phyloP scores from a whole-genome alignment of 2,329 filamentous ascomycete species.

The Ciborinia camelliae region DNA sequence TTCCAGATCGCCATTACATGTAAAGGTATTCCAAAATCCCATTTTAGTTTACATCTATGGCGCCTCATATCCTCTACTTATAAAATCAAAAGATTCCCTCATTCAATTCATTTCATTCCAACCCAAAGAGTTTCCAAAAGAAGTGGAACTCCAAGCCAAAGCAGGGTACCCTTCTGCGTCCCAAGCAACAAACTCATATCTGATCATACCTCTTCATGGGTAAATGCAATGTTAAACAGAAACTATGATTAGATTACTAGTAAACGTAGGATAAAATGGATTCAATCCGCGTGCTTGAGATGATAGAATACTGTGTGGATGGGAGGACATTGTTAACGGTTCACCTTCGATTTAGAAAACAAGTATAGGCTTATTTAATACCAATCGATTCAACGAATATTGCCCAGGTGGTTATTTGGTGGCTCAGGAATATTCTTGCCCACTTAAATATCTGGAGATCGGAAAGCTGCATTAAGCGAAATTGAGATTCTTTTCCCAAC shows the following conservation, averaged over 20 bases:
- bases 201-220: accelerated
- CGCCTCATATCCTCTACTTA: no score
- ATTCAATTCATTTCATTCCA: neutral
- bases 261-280: no score
- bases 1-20: no score
- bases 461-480: neutral
- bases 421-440: neutral
- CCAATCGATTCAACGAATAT: no score
- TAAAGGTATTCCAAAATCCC: no score
- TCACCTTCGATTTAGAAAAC: neutral
- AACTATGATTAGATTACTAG: neutral
- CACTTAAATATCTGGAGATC: neutral
- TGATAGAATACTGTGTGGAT: no score
- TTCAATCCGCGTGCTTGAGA: neutral
- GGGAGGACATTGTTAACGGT: neutral
- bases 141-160: neutral
- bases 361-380: neutral
- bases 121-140: neutral
- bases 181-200: neutral
- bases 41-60: no score
- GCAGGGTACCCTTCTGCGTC: neutral
- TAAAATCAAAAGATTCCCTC: no score
- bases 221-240: neutral
- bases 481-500: neutral
- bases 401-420: neutral